A percentile compares a stretch with the other conserved stretches of the same genome.
Conservation (phyloP, 2,329 filamentous ascomycete genomes). For the Apiospora arundinis region DNA sequence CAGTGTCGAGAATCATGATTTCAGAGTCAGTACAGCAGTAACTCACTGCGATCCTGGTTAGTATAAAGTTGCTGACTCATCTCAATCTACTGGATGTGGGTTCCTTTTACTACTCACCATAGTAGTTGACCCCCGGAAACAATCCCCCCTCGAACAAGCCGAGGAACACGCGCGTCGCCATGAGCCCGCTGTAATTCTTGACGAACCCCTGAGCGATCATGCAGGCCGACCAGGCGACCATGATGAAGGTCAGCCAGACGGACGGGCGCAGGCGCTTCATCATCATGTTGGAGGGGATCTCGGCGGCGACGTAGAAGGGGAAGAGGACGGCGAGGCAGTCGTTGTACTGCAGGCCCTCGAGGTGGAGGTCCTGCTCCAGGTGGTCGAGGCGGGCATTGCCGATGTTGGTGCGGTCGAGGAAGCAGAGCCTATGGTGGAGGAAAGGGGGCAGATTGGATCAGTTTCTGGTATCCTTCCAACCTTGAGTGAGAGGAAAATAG, state of each 20-base stretch:
- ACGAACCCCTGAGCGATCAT: constrained; percentile 35
- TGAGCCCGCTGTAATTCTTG: constrained; percentile 33
- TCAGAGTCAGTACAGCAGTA: not conserved
- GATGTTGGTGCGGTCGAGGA: constrained; percentile 58
- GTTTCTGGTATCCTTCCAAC: not conserved
- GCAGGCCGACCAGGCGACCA: constrained; percentile 51
- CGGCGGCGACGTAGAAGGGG: constrained; percentile 62
- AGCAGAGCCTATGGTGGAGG: constrained; percentile 46
- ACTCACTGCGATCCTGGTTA: not conserved
- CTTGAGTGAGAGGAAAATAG: not conserved
- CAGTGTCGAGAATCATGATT: not conserved
- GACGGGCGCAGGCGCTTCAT: constrained; percentile 66
- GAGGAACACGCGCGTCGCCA: constrained; percentile 54
- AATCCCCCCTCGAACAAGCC: constrained; percentile 62
- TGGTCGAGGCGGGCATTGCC: constrained; percentile 48
- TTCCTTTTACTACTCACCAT: constrained; percentile 38
- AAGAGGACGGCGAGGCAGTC: constrained; percentile 65
- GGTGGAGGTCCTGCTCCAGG: constrained; percentile 46
- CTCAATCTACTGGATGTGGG: not conserved
- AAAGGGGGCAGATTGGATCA: not conserved
- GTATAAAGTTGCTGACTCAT: not conserved
- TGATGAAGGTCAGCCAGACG: constrained; percentile 69
- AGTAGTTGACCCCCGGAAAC: constrained; percentile 68
- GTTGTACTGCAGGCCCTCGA: constrained; percentile 68
- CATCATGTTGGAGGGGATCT: constrained; percentile 66